Evolutionary conservation across 305 asterid genomes (phyloP).

Genomic region (Lippia alba): DNA sequence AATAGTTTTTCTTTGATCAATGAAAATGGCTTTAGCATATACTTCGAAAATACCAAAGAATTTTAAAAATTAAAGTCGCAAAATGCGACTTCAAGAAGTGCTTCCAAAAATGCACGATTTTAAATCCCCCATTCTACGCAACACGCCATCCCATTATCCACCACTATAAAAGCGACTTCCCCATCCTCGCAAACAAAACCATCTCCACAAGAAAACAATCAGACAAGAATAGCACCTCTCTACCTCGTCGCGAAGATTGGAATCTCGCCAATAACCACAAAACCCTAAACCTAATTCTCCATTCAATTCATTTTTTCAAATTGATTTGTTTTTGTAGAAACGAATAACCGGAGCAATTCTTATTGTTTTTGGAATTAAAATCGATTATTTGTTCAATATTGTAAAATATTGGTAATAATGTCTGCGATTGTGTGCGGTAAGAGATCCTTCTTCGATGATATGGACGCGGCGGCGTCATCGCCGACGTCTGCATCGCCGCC

Average conservation of each 20-base stretch:
- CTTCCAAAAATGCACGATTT: no score
- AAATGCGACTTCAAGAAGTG: no score
- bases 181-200: not conserved
- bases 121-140: no score
- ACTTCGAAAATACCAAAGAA: no score
- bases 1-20: no score
- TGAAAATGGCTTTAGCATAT: no score
- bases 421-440: conserved; percentile 81
- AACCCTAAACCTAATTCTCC: conserved; percentile 44
- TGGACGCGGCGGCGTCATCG: conserved; percentile 50
- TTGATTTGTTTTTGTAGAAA: not conserved
- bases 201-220: conserved; percentile 1
- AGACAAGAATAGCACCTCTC: conserved; percentile 22
- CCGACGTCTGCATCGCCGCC: conserved; percentile 54
- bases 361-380: not conserved
- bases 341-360: not conserved
- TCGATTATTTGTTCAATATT: not conserved
- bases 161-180: conserved; percentile 10
- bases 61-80: no score
- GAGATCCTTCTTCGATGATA: conserved; percentile 78
- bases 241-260: conserved; percentile 49
- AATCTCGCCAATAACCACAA: conserved; percentile 36
- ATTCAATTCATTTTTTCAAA: not conserved
- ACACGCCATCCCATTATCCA: not conserved
- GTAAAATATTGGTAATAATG: conserved; percentile 48